Evolutionary conservation across 352 stramenopile genomes (phyloP).

Genomic region (Pythium utonaiense): DNA sequence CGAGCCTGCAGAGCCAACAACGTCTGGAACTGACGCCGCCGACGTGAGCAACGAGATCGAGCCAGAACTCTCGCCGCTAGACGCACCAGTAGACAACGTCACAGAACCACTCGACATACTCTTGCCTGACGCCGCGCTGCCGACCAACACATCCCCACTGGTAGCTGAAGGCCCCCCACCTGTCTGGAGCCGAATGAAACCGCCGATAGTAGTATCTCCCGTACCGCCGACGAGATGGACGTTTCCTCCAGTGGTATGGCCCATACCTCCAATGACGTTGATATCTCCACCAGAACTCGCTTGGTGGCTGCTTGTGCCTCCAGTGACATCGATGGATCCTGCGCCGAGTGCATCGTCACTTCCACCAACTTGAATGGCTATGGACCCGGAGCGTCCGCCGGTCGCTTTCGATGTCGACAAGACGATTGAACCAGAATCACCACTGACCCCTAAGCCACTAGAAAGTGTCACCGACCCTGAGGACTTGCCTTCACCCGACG

Average conservation of each 20-base stretch:
- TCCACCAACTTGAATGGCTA: conserved; percentile 19
- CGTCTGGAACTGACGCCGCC: too few relatives aligned
- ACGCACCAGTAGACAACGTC: conserved; percentile 10
- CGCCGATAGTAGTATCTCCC: background rate
- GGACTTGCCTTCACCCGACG: conserved; percentile 7
- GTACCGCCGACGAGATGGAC: conserved; percentile 22
- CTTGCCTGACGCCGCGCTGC: conserved; percentile 19
- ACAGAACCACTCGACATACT: conserved; percentile 16
- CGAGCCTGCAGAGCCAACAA: too few relatives aligned
- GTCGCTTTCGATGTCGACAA: conserved; percentile 23
- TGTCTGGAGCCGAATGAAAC: background rate
- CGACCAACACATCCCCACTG: conserved; percentile 26
- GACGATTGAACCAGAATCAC: conserved; percentile 21
- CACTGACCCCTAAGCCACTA: conserved; percentile 9
- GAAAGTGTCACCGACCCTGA: conserved; percentile 10
- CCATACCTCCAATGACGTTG: conserved; percentile 27
- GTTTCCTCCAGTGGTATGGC: conserved; percentile 21
- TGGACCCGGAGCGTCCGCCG: conserved; percentile 12
- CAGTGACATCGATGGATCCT: conserved; percentile 27
- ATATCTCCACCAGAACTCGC: conserved; percentile 28
- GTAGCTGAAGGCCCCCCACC: background rate
- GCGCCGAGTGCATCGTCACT: conserved; percentile 12
- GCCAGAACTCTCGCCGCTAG: conserved; percentile 15
- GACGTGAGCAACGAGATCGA: conserved; percentile 31
- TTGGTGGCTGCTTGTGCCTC: conserved; percentile 21